These are phyloP conservation scores for Zygoascus hellenicus DNA, from an alignment of 1,139 yeast genomes.

Conservation along the genomic window DNA sequence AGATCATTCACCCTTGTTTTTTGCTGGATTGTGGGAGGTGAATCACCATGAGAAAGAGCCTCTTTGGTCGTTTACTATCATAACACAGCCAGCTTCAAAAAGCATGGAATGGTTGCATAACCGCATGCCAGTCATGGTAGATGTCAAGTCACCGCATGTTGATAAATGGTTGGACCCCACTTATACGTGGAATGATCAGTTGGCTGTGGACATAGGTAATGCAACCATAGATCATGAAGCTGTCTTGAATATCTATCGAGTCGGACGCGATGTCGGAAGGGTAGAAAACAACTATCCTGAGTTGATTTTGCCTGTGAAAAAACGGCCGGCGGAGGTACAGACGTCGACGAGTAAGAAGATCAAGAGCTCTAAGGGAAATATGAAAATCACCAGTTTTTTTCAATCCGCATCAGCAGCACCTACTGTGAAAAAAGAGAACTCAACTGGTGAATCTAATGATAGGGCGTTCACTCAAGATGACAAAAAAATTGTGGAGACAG, in stretches of 20 bases:
- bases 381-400: neutral
- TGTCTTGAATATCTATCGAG: conserved; percentile 48
- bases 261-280: conserved; percentile 61
- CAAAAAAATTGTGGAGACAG: no score
- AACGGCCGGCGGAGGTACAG: neutral
- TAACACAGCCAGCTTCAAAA: conserved; percentile 64
- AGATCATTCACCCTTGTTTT: conserved; percentile 48
- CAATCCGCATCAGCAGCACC: neutral
- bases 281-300: conserved; percentile 45
- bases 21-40: conserved; percentile 64
- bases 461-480: no score
- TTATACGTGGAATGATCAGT: conserved; percentile 34
- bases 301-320: conserved; percentile 39
- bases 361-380: conserved; percentile 1
- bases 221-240: conserved; percentile 15
- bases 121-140: conserved; percentile 69
- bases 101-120: conserved; percentile 64
- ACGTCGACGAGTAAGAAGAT: conserved; percentile 5
- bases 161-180: conserved; percentile 55
- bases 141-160: conserved; percentile 50
- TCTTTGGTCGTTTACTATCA: conserved; percentile 57
- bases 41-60: conserved; percentile 27
- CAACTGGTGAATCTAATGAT: no score
- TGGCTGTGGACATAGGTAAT: conserved; percentile 10
- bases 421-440: neutral